Base-by-base conservation (phyloP, 495 filamentous ascomycete genomes). In the Venustampulla echinocandica region DNA sequence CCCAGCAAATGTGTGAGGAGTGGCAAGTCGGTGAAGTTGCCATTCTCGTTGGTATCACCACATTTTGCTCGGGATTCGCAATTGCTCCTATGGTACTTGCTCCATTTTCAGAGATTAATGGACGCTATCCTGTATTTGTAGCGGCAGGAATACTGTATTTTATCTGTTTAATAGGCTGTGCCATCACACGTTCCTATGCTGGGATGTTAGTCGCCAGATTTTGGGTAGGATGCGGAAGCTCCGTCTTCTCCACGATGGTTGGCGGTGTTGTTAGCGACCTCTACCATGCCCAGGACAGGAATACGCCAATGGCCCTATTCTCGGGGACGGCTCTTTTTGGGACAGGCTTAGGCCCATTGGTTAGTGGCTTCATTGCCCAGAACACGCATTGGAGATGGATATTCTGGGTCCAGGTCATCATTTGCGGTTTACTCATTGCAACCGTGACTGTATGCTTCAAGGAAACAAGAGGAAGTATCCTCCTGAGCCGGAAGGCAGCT, bases 181-280 rank as follows among this genome's bases (percentile, higher is more conserved):
- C 84, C n/a, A 63, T 85, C 2, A 90, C 87, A 0, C 67, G 69
- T 2, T 77, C 73, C 0, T 78, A 82, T 49, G 74, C 77, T 0
- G 88, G 87, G 3, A 82, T 95, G 70, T 56, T 95, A 0, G 62
- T 88, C 1, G 82, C 84, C 0, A 74, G 90, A 9, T 83, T 95
- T 52, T 75, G 90, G 30, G 74, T 77, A 10, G 90, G 90, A 0
- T 77, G 81, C 11, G 84, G 82, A 7, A 79, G 76, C 14, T 84
- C 78, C 1, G 90, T 90, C 0, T 95, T 95, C 60, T 84, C 79
- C 3, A 93, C 87, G 10, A 90, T 95, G 82, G 86, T 95, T 2
- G 90, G 90, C 25, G 90, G 90, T 0, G 84, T 96, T 5, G 82
- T 97, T 23, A 81, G 81, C 42, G 90, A 97, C 55, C 82, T 95